These are phyloP conservation scores for Saccharomycopsis babjevae DNA, from an alignment of 805 yeast species.

Conservation along the genomic window DNA sequence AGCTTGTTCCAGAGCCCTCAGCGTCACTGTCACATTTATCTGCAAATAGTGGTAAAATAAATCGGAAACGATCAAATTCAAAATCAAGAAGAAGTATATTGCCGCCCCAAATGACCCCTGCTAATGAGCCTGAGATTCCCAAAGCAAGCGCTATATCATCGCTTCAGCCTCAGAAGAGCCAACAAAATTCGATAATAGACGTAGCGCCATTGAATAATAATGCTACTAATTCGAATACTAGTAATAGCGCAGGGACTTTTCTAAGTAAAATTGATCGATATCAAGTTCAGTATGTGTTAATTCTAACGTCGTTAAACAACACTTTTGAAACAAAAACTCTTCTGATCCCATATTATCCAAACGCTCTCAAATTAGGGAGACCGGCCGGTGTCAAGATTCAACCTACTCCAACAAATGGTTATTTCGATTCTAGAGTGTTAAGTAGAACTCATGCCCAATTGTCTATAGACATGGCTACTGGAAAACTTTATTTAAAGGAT, in stretches of 20 bases:
- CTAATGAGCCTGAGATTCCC: neutral
- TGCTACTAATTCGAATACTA: neutral
- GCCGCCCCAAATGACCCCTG: neutral
- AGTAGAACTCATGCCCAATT: slow-evolving; percentile 91
- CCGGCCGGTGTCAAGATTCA: slow-evolving; percentile 55
- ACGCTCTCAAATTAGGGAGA: slow-evolving; percentile 77
- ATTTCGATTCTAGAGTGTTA: slow-evolving; percentile 86
- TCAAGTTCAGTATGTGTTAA: slow-evolving; percentile 42
- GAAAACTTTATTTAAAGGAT: slow-evolving; percentile 70
- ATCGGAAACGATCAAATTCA: slow-evolving; percentile 11
- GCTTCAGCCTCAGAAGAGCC: neutral
- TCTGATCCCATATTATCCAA: slow-evolving; percentile 73
- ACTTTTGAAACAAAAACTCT: slow-evolving; percentile 75
- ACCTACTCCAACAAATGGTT: slow-evolving; percentile 71
- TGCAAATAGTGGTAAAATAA: neutral
- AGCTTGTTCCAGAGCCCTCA: neutral
- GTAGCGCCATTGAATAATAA: neutral
- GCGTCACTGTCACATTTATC: neutral
- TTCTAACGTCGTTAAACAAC: slow-evolving; percentile 65
- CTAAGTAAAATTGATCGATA: slow-evolving; percentile 12
- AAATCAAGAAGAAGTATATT: slow-evolving; percentile 8
- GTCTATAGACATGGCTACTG: slow-evolving; percentile 54
- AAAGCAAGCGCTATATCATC: neutral
- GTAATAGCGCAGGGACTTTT: neutral
- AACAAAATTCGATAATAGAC: neutral